phyloP scores from a whole-genome alignment of 2,329 filamentous ascomycete genomes.

The Beauveria caledonica region DNA sequence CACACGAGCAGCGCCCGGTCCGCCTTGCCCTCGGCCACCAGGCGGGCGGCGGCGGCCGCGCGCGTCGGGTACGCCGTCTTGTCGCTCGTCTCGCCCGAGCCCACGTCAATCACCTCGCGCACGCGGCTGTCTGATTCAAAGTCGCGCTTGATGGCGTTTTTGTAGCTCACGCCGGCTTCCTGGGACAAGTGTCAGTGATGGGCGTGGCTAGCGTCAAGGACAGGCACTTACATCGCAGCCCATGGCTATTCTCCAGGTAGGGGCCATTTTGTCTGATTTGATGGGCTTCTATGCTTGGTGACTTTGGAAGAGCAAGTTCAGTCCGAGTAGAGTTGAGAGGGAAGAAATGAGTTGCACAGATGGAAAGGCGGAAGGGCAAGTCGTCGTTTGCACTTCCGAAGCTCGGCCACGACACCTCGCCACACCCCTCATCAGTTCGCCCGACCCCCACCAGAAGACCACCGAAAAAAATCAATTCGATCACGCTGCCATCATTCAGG shows the following conservation, averaged over 20 bases:
- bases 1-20: slow-evolving; percentile 79
- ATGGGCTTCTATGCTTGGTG: too few species aligned
- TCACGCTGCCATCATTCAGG: slow-evolving; percentile 7
- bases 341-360: neutral
- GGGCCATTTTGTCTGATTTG: slow-evolving; percentile 29
- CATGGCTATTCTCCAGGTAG: slow-evolving; percentile 44
- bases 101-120: slow-evolving; percentile 62
- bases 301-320: neutral
- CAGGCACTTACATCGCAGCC: slow-evolving; percentile 43
- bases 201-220: neutral
- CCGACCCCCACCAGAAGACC: slow-evolving; percentile 5
- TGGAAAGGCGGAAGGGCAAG: neutral
- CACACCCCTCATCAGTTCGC: neutral
- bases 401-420: slow-evolving; percentile 1
- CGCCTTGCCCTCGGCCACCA: slow-evolving; percentile 54
- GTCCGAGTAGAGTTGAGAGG: slow-evolving; percentile 1
- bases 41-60: slow-evolving; percentile 61
- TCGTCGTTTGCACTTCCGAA: neutral
- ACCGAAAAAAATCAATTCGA: neutral
- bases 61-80: slow-evolving; percentile 77
- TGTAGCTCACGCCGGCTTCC: slow-evolving; percentile 72
- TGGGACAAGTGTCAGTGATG: slow-evolving; percentile 17
- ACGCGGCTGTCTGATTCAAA: slow-evolving; percentile 62
- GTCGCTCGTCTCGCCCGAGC: slow-evolving; percentile 56
- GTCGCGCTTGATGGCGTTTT: slow-evolving; percentile 66